These are phyloP conservation scores for Fraxinus dipetala DNA, from an alignment of 305 asterid genomes.

Conservation along the genomic window DNA sequence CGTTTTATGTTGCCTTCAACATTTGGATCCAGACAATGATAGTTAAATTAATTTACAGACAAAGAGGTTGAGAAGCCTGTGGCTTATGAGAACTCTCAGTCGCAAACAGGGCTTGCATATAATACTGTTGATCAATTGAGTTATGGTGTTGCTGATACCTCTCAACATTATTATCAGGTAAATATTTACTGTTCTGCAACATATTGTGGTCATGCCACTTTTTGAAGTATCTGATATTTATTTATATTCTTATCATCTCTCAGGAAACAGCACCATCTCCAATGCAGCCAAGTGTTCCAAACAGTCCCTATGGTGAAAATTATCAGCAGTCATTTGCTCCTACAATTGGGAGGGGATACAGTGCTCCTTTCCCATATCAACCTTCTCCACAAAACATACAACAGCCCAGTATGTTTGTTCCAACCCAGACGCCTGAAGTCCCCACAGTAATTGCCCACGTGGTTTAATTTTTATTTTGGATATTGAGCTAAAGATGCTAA, in stretches of 20 bases:
- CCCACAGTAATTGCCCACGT: constrained; percentile 44
- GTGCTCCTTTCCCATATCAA: constrained; percentile 44
- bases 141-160: constrained; percentile 53
- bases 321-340: constrained; percentile 40
- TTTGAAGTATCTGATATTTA: background rate
- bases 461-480: constrained; percentile 9
- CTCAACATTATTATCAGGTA: constrained; percentile 75
- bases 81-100: constrained; percentile 47
- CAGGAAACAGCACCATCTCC: constrained; percentile 39
- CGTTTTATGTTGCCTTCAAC: background rate
- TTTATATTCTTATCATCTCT: constrained; percentile 17
- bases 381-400: constrained; percentile 46
- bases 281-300: constrained; percentile 25
- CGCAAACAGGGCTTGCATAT: constrained; percentile 47
- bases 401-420: constrained; percentile 73
- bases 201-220: background rate
- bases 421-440: constrained; percentile 61
- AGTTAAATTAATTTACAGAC: constrained; percentile 42
- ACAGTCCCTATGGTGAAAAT: constrained; percentile 37
- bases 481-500: constrained; percentile 3
- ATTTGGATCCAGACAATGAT: background rate
- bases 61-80: constrained; percentile 47
- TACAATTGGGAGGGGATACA: constrained; percentile 29
- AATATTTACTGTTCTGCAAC: constrained; percentile 19
- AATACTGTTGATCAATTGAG: constrained; percentile 45